Evolutionary conservation across 2,329 filamentous ascomycete species (phyloP).

Genomic region (Anthostomella pinea): DNA sequence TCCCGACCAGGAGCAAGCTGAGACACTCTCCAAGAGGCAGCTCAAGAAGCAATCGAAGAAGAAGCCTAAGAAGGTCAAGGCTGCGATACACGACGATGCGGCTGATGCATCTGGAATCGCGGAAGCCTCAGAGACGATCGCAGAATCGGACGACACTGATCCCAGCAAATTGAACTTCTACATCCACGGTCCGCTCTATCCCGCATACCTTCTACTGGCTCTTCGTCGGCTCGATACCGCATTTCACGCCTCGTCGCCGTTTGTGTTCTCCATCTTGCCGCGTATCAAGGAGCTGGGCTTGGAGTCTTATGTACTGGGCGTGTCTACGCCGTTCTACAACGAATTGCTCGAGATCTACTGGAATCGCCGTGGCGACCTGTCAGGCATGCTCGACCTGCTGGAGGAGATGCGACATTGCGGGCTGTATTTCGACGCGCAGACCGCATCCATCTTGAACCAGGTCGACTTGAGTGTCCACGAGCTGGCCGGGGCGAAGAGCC

Average conservation of each 20-base stretch:
- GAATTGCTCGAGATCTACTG: conserved; percentile 61
- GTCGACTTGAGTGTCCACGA: conserved; percentile 27
- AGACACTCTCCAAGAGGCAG: conserved; percentile 12
- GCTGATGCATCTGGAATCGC: too few species aligned
- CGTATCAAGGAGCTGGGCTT: conserved; percentile 66
- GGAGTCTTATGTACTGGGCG: conserved; percentile 68
- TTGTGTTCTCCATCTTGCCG: conserved; percentile 61
- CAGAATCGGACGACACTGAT: too few species aligned
- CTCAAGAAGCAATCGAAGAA: conserved; percentile 1
- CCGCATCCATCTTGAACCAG: conserved; percentile 36
- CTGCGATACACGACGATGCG: conserved; percentile 1
- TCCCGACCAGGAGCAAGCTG: conserved; percentile 11
- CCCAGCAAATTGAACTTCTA: conserved; percentile 49
- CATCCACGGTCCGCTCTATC: conserved; percentile 62
- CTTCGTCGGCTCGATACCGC: conserved; percentile 54
- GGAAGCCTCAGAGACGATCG: too few species aligned
- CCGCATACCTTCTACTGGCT: conserved; percentile 56
- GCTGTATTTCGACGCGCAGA: conserved; percentile 52
- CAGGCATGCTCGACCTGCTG: conserved; percentile 53
- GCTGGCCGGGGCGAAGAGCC: conserved; percentile 9
- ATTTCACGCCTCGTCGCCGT: conserved; percentile 57
- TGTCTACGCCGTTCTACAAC: conserved; percentile 68
- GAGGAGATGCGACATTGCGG: conserved; percentile 65
- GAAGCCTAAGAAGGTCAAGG: background rate
- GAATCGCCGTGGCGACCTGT: conserved; percentile 57